Percentiles rank a stretch among this genome's conserved stretches.
Evolutionary conservation across 2,329 filamentous ascomycete species (phyloP).

Genomic region (Fusarium sp.): DNA sequence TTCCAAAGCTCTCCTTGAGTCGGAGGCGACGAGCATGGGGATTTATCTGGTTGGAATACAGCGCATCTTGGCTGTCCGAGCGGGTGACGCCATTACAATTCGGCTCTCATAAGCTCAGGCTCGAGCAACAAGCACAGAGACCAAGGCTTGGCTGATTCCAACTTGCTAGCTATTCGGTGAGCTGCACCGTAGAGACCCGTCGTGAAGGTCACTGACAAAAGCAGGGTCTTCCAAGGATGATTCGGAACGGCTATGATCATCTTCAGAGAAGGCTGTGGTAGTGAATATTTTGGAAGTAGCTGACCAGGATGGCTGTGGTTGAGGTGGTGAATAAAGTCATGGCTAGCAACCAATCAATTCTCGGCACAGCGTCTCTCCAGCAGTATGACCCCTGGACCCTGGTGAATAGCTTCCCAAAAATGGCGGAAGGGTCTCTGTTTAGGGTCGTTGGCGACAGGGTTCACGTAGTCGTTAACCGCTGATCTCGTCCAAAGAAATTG

Average conservation of each 20-base stretch:
- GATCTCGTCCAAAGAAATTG: slow-evolving; percentile 41
- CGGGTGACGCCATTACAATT: slow-evolving; percentile 47
- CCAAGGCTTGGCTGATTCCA: slow-evolving; percentile 16
- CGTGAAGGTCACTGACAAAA: slow-evolving; percentile 27
- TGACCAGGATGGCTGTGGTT: slow-evolving; percentile 26
- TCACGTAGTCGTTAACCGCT: slow-evolving; percentile 34
- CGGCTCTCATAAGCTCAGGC: slow-evolving; percentile 17
- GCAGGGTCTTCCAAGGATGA: slow-evolving; percentile 34
- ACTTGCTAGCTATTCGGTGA: slow-evolving; percentile 17
- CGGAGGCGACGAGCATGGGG: slow-evolving; percentile 21
- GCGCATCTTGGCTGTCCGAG: slow-evolving; percentile 32
- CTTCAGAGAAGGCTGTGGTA: slow-evolving; percentile 27
- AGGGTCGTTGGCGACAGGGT: slow-evolving; percentile 25
- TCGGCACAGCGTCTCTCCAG: slow-evolving; percentile 16
- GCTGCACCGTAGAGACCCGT: slow-evolving; percentile 19
- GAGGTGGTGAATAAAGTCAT: slow-evolving; percentile 15
- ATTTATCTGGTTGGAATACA: slow-evolving; percentile 45
- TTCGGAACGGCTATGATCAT: slow-evolving; percentile 42
- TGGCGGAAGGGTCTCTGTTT: slow-evolving; percentile 29
- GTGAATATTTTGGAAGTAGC: slow-evolving; percentile 32
- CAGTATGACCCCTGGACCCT: slow-evolving; percentile 26
- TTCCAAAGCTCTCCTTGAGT: slow-evolving; percentile 43
- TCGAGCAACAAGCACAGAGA: slow-evolving; percentile 12
- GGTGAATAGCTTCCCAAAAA: slow-evolving; percentile 17
- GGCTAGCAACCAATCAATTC: slow-evolving; percentile 41